Conservation (phyloP, 805 yeast genomes). For the Zygosaccharomyces rouxii region DNA sequence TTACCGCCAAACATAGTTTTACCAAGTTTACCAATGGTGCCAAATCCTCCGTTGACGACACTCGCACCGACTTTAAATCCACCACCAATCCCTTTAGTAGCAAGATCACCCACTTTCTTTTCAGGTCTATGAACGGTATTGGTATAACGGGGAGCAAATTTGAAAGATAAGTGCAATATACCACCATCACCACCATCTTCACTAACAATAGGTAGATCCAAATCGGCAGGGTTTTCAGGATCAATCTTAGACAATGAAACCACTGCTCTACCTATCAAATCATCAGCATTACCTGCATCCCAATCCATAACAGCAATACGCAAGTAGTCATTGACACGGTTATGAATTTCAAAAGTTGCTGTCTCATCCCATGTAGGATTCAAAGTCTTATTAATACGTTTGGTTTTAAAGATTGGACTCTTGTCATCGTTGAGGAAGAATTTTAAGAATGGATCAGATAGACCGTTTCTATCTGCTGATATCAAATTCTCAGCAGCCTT, state of each 20-base stretch:
- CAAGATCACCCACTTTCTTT: slow-evolving; percentile 44
- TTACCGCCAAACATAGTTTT: slow-evolving; percentile 39
- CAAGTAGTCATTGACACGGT: slow-evolving; percentile 58
- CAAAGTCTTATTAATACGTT: slow-evolving; percentile 78
- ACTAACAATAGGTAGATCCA: slow-evolving; percentile 44
- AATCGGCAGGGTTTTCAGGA: slow-evolving; percentile 49
- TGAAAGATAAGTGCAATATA: slow-evolving; percentile 49
- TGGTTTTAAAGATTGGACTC: slow-evolving; percentile 62
- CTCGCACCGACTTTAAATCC: slow-evolving; percentile 43
- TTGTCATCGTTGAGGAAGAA: slow-evolving; percentile 61
- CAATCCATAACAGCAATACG: slow-evolving; percentile 70
- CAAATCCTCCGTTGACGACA: slow-evolving; percentile 43
- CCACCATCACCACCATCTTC: slow-evolving; percentile 52
- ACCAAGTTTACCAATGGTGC: slow-evolving; percentile 41
- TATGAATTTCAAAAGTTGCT: slow-evolving; percentile 50
- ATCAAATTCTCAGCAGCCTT: slow-evolving; percentile 63
- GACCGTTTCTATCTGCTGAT: slow-evolving; percentile 87
- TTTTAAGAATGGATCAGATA: slow-evolving; percentile 85
- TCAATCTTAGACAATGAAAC: slow-evolving; percentile 57
- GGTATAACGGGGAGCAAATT: slow-evolving; percentile 70
- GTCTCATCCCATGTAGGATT: slow-evolving; percentile 87
- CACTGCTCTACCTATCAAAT: slow-evolving; percentile 62
- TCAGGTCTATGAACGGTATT: slow-evolving; percentile 43
- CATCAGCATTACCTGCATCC: slow-evolving; percentile 92
- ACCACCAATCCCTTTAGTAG: slow-evolving; percentile 48